Evolutionary conservation across 2,329 filamentous ascomycete species (phyloP).

Genomic region (Lomentospora prolificans): DNA sequence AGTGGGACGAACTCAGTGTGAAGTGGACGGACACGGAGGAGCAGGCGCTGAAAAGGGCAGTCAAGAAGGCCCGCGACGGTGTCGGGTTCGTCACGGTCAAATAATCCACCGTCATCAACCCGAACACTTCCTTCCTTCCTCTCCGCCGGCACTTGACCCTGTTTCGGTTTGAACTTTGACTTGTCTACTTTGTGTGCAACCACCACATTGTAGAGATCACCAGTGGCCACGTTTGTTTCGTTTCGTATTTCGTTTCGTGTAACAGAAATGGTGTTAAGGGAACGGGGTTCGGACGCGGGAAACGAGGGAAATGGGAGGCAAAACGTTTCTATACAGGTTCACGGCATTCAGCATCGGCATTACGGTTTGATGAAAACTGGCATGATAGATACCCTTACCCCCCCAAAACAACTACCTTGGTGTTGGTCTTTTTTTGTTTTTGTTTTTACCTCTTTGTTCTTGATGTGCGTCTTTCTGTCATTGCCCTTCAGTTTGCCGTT

Average conservation of each 20-base stretch:
- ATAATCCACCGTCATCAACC: too few relatives aligned
- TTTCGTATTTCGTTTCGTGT: too few relatives aligned
- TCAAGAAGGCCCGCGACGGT: slow-evolving; percentile 47
- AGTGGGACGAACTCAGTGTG: slow-evolving; percentile 58
- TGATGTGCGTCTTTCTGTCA: background rate
- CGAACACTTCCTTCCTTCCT: too few relatives aligned
- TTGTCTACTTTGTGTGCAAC: too few relatives aligned
- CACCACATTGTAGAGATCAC: too few relatives aligned
- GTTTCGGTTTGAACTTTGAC: background rate
- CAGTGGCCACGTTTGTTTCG: too few relatives aligned
- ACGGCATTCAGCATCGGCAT: background rate
- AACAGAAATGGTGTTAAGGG: too few relatives aligned
- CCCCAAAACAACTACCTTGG: too few relatives aligned
- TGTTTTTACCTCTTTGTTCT: background rate
- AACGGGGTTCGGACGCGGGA: too few relatives aligned
- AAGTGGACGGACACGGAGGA: slow-evolving; percentile 60
- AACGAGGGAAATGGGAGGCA: background rate
- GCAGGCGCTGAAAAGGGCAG: slow-evolving; percentile 49
- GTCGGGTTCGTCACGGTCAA: slow-evolving; percentile 58
- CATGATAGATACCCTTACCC: too few relatives aligned
- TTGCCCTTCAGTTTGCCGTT: background rate
- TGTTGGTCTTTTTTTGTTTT: background rate
- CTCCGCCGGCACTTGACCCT: background rate
- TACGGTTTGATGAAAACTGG: background rate
- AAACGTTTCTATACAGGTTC: background rate